A percentile compares a stretch with the other conserved stretches of the same genome.
Evolutionary conservation across 192 early-diverging fungal species (phyloP).

Genomic region (Chytriomyces confervae): DNA sequence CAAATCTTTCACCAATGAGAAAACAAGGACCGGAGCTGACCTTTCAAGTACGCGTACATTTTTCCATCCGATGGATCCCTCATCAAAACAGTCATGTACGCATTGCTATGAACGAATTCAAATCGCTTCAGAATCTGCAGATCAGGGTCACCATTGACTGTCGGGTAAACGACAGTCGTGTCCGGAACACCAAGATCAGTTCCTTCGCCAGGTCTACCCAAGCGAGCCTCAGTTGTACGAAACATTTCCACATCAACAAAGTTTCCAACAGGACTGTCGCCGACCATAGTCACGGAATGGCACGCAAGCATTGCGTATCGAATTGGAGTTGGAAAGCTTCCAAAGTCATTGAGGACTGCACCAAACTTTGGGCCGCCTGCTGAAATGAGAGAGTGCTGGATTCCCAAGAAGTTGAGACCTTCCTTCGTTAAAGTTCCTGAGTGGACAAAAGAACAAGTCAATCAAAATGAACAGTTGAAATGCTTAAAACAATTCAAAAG

Average conservation of each 20-base stretch:
- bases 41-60: conserved; percentile 73
- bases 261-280: conserved; percentile 70
- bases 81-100: conserved; percentile 75
- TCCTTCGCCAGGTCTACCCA: conserved; percentile 44
- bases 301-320: conserved; percentile 60
- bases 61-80: conserved; percentile 55
- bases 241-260: conserved; percentile 85
- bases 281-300: conserved; percentile 70
- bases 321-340: conserved; percentile 32
- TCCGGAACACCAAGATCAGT: conserved; percentile 17
- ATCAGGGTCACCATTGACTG: conserved; percentile 25
- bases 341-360: conserved; percentile 37
- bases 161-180: conserved; percentile 39
- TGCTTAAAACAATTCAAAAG: neutral
- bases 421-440: conserved; percentile 76
- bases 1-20: neutral
- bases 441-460: too few species aligned
- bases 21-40: neutral
- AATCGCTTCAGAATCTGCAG: conserved; percentile 62
- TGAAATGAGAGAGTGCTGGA: conserved; percentile 31
- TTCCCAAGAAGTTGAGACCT: conserved; percentile 71
- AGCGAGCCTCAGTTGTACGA: conserved; percentile 61
- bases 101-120: conserved; percentile 57
- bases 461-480: neutral
- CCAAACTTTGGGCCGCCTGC: conserved; percentile 18